phyloP scores from a whole-genome alignment of 2,329 filamentous ascomycete species.

The Pseudogymnoascus sp. region DNA sequence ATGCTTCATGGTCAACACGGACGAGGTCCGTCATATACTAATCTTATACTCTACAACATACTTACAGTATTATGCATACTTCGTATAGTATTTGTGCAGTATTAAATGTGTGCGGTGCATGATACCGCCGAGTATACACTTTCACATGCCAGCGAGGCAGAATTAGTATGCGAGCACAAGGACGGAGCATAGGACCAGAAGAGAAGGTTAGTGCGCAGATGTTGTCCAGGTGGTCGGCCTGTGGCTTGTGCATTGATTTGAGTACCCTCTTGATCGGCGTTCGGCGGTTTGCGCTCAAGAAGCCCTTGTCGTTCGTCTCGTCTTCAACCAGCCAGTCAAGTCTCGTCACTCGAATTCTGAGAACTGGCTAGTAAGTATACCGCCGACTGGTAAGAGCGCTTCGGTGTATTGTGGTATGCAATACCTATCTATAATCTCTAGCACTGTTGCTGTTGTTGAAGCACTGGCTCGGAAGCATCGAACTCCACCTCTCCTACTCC shows the following conservation, averaged over 20 bases:
- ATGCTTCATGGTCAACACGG: background rate
- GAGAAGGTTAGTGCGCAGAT: background rate
- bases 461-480: background rate
- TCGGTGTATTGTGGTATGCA: background rate
- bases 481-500: background rate
- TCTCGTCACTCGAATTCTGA: background rate
- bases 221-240: background rate
- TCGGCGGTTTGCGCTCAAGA: background rate
- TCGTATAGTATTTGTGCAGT: background rate
- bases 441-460: background rate
- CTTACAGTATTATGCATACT: background rate
- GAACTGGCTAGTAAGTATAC: background rate
- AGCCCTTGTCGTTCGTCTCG: background rate
- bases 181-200: background rate
- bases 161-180: background rate
- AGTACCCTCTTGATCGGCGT: background rate
- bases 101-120: background rate
- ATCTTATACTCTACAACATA: background rate
- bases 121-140: background rate
- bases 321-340: slow-evolving; percentile 1
- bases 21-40: background rate
- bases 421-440: background rate
- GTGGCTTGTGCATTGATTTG: background rate
- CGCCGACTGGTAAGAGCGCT: background rate
- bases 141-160: background rate